phyloP scores from a whole-genome alignment of 225 moss, liverwort and hornwort species.

The Anthoceros angustus region DNA sequence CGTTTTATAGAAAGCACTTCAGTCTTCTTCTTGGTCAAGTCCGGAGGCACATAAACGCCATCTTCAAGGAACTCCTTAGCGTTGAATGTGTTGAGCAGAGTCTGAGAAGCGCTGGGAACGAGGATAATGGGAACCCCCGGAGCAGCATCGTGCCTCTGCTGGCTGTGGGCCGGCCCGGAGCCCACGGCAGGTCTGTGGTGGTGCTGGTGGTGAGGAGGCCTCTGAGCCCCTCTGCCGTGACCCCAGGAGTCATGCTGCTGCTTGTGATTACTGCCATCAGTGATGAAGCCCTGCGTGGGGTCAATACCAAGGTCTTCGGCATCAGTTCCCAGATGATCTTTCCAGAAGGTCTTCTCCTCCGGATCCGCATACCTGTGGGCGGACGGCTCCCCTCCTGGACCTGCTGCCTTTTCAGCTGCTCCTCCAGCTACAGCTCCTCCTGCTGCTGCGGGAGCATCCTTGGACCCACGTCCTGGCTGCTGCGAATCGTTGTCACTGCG shows the following conservation, averaged over 20 bases:
- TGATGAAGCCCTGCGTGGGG: constrained; percentile 80
- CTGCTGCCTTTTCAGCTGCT: constrained; percentile 45
- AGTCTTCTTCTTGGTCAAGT: constrained; percentile 58
- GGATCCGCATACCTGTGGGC: constrained; percentile 63
- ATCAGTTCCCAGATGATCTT: constrained; percentile 89
- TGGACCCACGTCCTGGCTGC: background rate
- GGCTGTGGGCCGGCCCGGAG: constrained; percentile 18
- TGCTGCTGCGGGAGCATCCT: background rate
- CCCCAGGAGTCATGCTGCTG: constrained; percentile 40
- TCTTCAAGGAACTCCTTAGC: constrained; percentile 94
- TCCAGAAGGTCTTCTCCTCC: constrained; percentile 97
- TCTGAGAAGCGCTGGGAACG: constrained; percentile 96
- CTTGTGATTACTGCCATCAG: constrained; percentile 63
- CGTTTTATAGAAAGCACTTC: constrained; percentile 60
- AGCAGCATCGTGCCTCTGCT: constrained; percentile 36
- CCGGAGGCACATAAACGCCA: constrained; percentile 60
- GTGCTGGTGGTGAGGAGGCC: constrained; percentile 42
- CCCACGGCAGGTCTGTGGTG: constrained; percentile 28
- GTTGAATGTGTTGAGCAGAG: constrained; percentile 83
- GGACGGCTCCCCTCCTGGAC: constrained; percentile 44
- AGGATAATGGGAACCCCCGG: constrained; percentile 83
- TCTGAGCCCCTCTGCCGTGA: constrained; percentile 45
- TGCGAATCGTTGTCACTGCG: constrained; percentile 9
- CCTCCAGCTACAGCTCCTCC: constrained; percentile 15
- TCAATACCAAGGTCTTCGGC: constrained; percentile 93